phyloP scores from a whole-genome alignment of 306 rosid species.

The Cicer yamashitae region DNA sequence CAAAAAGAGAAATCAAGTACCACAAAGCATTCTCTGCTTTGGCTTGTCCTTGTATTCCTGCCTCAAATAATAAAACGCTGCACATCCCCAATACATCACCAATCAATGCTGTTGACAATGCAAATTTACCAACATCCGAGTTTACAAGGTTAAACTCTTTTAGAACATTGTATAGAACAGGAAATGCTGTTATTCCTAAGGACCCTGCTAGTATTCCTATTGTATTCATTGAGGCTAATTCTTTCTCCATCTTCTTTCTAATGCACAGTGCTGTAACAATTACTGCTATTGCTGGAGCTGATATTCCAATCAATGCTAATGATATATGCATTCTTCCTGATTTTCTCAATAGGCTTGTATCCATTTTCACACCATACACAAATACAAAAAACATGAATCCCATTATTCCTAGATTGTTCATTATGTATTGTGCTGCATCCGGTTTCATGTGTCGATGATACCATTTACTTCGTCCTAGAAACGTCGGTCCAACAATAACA shows the following conservation, averaged over 20 bases:
- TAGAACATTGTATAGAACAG: conserved; percentile 51
- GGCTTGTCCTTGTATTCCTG: conserved; percentile 54
- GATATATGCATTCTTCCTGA: conserved; percentile 55
- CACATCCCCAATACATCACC: conserved; percentile 52
- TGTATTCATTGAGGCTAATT: conserved; percentile 54
- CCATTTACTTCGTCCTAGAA: conserved; percentile 57
- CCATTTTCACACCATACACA: conserved; percentile 73
- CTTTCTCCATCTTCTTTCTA: conserved; percentile 62
- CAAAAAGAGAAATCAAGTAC: conserved; percentile 48
- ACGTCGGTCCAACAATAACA: conserved; percentile 74
- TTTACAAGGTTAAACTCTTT: conserved; percentile 76
- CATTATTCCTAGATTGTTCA: conserved; percentile 59
- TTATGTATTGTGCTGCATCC: conserved; percentile 40
- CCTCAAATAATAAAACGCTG: conserved; percentile 52
- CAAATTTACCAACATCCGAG: conserved; percentile 66
- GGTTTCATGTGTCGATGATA: conserved; percentile 38
- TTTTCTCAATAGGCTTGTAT: conserved; percentile 43
- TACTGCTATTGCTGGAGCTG: conserved; percentile 44
- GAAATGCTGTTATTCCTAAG: conserved; percentile 63
- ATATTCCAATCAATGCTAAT: conserved; percentile 48
- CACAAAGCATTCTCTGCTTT: conserved; percentile 37
- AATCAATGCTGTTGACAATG: conserved; percentile 57
- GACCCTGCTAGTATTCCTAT: conserved; percentile 54
- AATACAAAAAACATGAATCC: conserved; percentile 75
- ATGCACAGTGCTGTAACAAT: conserved; percentile 43